Percentiles rank a stretch among this genome's conserved stretches.
phyloP scores from a whole-genome alignment of 2,329 filamentous ascomycete species.

The Diplodia seriata region DNA sequence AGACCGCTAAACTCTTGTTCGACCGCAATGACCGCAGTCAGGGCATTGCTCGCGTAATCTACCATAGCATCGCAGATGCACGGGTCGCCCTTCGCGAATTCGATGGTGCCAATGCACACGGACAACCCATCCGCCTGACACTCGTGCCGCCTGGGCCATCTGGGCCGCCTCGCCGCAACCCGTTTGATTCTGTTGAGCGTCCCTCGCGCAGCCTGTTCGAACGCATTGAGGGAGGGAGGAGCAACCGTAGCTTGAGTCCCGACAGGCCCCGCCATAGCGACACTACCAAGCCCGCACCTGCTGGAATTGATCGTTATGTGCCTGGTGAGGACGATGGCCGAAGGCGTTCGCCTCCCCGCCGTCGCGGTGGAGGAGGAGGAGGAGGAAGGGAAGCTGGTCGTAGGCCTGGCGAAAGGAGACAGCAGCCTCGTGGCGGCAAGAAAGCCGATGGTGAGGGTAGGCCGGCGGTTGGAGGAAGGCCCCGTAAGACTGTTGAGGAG shows the following conservation, averaged over 20 bases:
- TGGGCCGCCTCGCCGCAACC: constrained; percentile 47
- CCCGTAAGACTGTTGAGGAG: constrained; percentile 88
- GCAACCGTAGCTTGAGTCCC: constrained; percentile 51
- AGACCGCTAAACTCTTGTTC: constrained; percentile 74
- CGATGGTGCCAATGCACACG: constrained; percentile 89
- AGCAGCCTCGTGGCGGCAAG: constrained; percentile 51
- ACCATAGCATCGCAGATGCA: constrained; percentile 74
- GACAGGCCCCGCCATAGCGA: constrained; percentile 57
- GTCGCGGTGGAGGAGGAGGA: constrained; percentile 53
- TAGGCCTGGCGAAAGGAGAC: constrained; percentile 54
- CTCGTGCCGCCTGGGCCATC: constrained; percentile 57
- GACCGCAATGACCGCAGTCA: constrained; percentile 89
- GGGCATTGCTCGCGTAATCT: constrained; percentile 83
- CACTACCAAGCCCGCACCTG: constrained; percentile 63
- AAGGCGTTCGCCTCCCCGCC: constrained; percentile 64
- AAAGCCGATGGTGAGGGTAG: constrained; percentile 57
- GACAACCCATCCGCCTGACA: constrained; percentile 75
- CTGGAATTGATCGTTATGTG: constrained; percentile 80
- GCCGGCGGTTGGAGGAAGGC: constrained; percentile 54
- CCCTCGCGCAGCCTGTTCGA: constrained; percentile 70
- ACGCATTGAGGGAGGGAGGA: constrained; percentile 57
- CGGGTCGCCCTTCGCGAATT: constrained; percentile 77
- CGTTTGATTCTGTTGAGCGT: constrained; percentile 59
- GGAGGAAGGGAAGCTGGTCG: constrained; percentile 56
- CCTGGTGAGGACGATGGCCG: constrained; percentile 62